These are phyloP conservation scores for Cryptosporidium viatorum DNA, from an alignment of 169 alveolate species.

Conservation along the genomic window DNA sequence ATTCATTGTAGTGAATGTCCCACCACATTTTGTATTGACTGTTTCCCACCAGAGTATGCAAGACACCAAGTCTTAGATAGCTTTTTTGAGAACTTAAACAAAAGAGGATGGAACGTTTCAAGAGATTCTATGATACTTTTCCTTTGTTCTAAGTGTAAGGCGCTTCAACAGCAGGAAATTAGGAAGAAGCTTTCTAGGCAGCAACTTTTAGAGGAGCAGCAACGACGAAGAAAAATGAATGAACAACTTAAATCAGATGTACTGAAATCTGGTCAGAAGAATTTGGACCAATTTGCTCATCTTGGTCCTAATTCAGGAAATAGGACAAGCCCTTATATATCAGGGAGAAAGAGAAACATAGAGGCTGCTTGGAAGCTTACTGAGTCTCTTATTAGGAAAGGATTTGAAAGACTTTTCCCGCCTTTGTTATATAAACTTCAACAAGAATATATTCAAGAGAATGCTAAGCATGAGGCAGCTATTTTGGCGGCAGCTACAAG, in stretches of 20 bases:
- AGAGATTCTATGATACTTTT: conserved; percentile 89
- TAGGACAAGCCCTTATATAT: conserved; percentile 19
- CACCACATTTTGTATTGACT: conserved; percentile 90
- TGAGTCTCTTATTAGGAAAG: conserved; percentile 48
- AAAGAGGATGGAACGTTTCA: conserved; percentile 89
- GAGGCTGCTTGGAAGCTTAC: conserved; percentile 75
- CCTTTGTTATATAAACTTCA: conserved; percentile 52
- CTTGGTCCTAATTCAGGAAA: conserved; percentile 29
- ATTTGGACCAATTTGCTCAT: conserved; percentile 12
- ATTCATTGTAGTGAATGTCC: conserved; percentile 93
- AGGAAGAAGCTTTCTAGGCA: conserved; percentile 88
- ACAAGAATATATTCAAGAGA: conserved; percentile 66
- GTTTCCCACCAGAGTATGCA: conserved; percentile 91
- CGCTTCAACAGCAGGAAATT: conserved; percentile 89
- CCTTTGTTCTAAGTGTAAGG: conserved; percentile 91
- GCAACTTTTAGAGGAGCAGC: conserved; percentile 79
- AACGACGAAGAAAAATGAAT: conserved; percentile 65
- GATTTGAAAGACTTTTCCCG: conserved; percentile 61
- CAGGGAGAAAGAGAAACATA: conserved; percentile 70
- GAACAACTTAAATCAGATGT: conserved; percentile 75
- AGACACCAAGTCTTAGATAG: conserved; percentile 83
- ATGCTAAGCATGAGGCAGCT: conserved; percentile 72
- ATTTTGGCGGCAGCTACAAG: conserved; percentile 62
- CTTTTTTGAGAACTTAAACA: conserved; percentile 86
- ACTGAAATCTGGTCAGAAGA: conserved; percentile 66